Percentiles rank a stretch among this genome's conserved stretches.
Conservation (phyloP, 805 yeast species). For the Citeromyces nyonsensis region DNA sequence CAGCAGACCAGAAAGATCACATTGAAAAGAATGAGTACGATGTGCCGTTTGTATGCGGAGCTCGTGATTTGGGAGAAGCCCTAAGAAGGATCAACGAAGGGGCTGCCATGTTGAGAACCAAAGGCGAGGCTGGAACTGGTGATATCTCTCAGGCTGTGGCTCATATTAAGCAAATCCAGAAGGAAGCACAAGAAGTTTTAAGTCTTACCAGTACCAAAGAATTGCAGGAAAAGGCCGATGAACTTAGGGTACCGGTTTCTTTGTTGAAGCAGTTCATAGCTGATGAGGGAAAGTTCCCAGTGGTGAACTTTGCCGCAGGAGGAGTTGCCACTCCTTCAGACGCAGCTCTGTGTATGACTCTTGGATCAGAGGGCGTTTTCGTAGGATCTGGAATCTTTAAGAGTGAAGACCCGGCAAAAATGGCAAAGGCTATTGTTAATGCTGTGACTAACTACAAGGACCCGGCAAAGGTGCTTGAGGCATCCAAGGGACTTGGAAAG, state of each 20-base stretch:
- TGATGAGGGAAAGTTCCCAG: constrained; percentile 51
- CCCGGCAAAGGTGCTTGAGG: constrained; percentile 42
- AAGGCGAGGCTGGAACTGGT: constrained; percentile 87
- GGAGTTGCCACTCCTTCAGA: constrained; percentile 84
- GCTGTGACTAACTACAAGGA: constrained; percentile 62
- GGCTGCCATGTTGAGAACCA: constrained; percentile 78
- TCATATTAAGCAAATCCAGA: constrained; percentile 48
- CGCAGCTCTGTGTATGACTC: constrained; percentile 72
- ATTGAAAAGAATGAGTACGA: constrained; percentile 43
- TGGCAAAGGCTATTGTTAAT: constrained; percentile 68
- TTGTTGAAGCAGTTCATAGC: constrained; percentile 31
- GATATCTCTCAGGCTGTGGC: constrained; percentile 72
- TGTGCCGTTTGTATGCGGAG: constrained; percentile 77
- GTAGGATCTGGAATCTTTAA: constrained; percentile 73
- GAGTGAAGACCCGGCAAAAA: constrained; percentile 53
- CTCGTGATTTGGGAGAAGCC: constrained; percentile 71
- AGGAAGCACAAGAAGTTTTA: constrained; percentile 33
- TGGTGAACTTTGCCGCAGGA: constrained; percentile 79
- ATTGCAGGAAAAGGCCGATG: constrained; percentile 33
- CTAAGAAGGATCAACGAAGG: constrained; percentile 68
- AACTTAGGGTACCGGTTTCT: constrained; percentile 43
- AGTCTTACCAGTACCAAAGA: constrained; percentile 23
- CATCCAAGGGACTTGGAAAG: constrained; percentile 57
- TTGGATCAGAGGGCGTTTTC: constrained; percentile 69
- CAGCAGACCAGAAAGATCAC: constrained; percentile 59